These are phyloP conservation scores for Teunomyces barrocoloradensis DNA, from an alignment of 805 yeast genomes.

Conservation along the genomic window DNA sequence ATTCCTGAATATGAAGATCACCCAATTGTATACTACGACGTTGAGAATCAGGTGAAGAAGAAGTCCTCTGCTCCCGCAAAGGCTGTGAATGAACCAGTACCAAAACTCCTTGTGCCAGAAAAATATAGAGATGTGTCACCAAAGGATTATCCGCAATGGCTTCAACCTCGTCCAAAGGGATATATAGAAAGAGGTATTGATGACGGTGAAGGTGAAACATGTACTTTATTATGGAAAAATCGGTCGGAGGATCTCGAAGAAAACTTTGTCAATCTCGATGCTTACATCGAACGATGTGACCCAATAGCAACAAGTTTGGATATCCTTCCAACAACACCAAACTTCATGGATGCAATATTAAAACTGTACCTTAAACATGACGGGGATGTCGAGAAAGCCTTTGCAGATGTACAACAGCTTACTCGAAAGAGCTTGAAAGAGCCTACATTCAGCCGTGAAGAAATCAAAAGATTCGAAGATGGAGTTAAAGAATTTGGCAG, in stretches of 20 bases:
- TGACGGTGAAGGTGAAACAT: constrained; percentile 49
- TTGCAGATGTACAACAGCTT: constrained; percentile 42
- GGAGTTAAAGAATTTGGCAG: constrained; percentile 73
- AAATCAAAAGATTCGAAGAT: constrained; percentile 65
- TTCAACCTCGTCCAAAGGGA: constrained; percentile 75
- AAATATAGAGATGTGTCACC: constrained; percentile 41
- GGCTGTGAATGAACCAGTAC: not conserved
- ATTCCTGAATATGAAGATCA: constrained; percentile 59
- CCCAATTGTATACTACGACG: constrained; percentile 65
- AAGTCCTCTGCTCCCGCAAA: constrained; percentile 8
- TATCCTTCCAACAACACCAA: constrained; percentile 65
- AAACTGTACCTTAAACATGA: constrained; percentile 49
- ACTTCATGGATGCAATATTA: constrained; percentile 75
- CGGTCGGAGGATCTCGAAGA: constrained; percentile 18
- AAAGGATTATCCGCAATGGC: constrained; percentile 65
- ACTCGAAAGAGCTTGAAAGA: constrained; percentile 64
- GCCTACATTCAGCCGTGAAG: constrained; percentile 70
- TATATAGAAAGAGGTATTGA: constrained; percentile 83
- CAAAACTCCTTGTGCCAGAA: constrained; percentile 44
- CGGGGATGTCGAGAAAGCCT: constrained; percentile 53
- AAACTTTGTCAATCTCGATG: constrained; percentile 42
- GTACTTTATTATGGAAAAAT: constrained; percentile 65
- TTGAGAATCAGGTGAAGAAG: constrained; percentile 15
- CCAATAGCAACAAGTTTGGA: constrained; percentile 55
- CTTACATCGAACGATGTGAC: constrained; percentile 53